Conservation (phyloP, 495 filamentous ascomycete species). For the Trichoderma parareesei region DNA sequence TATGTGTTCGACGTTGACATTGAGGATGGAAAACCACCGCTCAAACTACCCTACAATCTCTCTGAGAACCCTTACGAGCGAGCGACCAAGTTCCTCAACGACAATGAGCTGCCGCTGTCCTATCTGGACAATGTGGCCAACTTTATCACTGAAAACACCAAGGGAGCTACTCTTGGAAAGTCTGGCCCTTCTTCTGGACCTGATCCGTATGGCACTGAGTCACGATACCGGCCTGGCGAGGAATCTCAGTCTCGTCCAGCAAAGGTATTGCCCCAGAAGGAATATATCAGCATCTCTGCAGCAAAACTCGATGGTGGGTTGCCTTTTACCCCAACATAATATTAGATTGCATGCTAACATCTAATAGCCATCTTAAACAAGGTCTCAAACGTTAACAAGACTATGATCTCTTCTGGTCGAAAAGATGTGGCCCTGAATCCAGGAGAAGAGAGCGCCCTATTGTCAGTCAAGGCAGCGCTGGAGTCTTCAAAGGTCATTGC, state of each 20-base stretch:
- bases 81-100: constrained; percentile 81
- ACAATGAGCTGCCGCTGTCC: constrained; percentile 82
- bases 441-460: constrained; percentile 52
- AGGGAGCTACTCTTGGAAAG: constrained; percentile 68
- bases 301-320: constrained; percentile 35
- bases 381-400: constrained; percentile 60
- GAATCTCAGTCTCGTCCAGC: constrained; percentile 34
- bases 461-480: constrained; percentile 46
- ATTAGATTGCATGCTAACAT: background rate
- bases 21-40: constrained; percentile 85
- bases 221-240: constrained; percentile 64
- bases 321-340: background rate
- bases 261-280: constrained; percentile 68
- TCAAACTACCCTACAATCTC: constrained; percentile 90
- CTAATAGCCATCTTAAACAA: constrained; percentile 59
- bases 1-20: constrained; percentile 98
- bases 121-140: constrained; percentile 92
- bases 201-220: constrained; percentile 73
- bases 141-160: constrained; percentile 84
- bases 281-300: constrained; percentile 63
- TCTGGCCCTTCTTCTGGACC: constrained; percentile 31
- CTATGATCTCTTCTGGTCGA: constrained; percentile 55
- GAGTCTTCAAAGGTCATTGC: constrained; percentile 37
- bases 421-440: constrained; percentile 70
- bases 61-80: constrained; percentile 90